Base-by-base conservation (phyloP, 164 flowering plant species). In the grape (Vitis vinifera) region DNA sequence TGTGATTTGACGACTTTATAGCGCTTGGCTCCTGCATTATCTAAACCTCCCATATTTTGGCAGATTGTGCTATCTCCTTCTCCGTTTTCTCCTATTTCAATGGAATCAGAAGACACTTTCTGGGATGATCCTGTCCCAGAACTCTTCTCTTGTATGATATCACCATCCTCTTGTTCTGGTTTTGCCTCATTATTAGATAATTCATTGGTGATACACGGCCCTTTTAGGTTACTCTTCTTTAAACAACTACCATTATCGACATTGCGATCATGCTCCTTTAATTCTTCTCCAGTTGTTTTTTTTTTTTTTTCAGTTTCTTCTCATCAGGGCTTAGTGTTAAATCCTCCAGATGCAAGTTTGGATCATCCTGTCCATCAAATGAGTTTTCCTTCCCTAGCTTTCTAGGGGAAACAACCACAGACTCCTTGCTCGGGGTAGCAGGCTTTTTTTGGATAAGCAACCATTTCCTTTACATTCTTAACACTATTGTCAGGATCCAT, bases 331-430 rank as follows among this genome's bases (percentile, higher is more conserved):
- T 69, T 1, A 31, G 16, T 30, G 62, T 23, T 65, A 51, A 44
- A 15, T 71, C 62, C 65, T 50, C 62, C 47, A 47, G 16, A 56
- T 61, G 65, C 16, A 50, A 67, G 52, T 63, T 77, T 44, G 73
- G 49, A 73, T 77, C 83, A 63, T 13, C 48, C 2, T 68, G 73
- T 70, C 76, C 84, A 67, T 76, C 78, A 67, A 77, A 63, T 64
- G 80, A 73, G 72, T 86, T 85, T 77, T 89, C 95, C 71, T 88
- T 90, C 56, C 87, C 85, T 17, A 61, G 55, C 67, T 88, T 90
- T 70, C 65, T 80, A 0, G 77, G 75, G 10, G 79, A 75, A 76
- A 68, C 63, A 19, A 60, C 64, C 10, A 51, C 51, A 66, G 55
- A 14, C 51, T 64, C 89, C 86, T 79, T 77, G 58, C 44, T 66